Conservation (phyloP, 306 rosid genomes). For the Prunus salicina region DNA sequence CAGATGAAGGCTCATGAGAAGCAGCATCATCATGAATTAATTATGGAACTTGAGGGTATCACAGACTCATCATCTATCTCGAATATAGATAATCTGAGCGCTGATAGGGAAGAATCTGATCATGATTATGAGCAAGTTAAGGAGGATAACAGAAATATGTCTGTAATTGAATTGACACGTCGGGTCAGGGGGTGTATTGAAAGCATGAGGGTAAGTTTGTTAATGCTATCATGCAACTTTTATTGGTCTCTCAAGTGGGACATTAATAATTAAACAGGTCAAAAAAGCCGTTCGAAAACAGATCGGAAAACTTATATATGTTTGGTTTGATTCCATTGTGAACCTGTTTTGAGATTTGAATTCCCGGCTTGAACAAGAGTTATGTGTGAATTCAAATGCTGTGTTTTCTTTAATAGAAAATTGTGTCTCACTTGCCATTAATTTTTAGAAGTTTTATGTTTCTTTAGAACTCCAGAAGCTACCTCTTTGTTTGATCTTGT, state of each 20-base stretch:
- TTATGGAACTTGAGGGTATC: constrained; percentile 61
- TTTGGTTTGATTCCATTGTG: too few species aligned
- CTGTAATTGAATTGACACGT: constrained; percentile 42
- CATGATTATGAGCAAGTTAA: constrained; percentile 16
- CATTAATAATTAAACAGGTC: too few species aligned
- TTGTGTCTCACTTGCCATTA: too few species aligned
- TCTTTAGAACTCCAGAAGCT: too few species aligned
- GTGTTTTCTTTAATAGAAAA: too few species aligned
- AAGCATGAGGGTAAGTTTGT: constrained; percentile 59
- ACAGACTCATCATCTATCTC: constrained; percentile 33
- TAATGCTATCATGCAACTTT: neutral
- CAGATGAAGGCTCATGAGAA: constrained; percentile 69
- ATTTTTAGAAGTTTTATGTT: too few species aligned
- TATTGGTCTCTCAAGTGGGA: too few species aligned
- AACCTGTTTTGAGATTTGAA: too few species aligned
- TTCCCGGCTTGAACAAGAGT: too few species aligned
- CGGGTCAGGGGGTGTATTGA: constrained; percentile 53
- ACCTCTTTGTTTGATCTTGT: neutral
- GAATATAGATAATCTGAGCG: constrained; percentile 23
- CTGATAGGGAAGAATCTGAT: constrained; percentile 40
- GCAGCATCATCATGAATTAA: constrained; percentile 76
- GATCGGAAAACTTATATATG: too few species aligned
- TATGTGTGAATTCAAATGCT: too few species aligned
- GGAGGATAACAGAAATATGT: constrained; percentile 6
- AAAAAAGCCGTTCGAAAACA: too few species aligned